These are phyloP conservation scores for Clonostachys byssicola DNA, from an alignment of 2,329 filamentous ascomycete genomes.

Conservation along the genomic window DNA sequence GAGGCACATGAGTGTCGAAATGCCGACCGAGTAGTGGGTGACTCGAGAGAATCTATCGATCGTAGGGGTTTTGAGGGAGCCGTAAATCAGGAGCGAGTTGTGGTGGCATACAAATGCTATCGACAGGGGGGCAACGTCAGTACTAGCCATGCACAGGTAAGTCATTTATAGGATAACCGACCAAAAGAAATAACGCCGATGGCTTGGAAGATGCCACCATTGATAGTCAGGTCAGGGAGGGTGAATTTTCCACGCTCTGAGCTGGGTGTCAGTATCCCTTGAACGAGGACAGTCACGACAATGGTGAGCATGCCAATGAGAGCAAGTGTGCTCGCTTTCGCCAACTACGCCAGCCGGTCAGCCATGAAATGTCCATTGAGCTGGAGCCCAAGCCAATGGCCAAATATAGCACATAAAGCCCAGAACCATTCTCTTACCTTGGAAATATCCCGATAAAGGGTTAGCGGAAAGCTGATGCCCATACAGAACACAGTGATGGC, in stretches of 20 bases:
- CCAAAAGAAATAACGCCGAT: conserved; percentile 98
- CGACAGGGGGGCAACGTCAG: neutral
- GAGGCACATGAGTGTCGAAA: conserved; percentile 90
- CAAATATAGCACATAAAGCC: neutral
- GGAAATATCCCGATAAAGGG: conserved; percentile 92
- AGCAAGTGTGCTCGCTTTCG: conserved; percentile 91
- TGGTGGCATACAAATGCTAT: conserved; percentile 72
- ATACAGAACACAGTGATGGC: conserved; percentile 87
- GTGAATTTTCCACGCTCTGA: conserved; percentile 70
- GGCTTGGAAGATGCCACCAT: conserved; percentile 86
- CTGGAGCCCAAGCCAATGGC: neutral
- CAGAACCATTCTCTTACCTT: conserved; percentile 58
- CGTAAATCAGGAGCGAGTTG: conserved; percentile 96
- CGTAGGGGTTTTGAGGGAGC: conserved; percentile 87
- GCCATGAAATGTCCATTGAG: too few relatives aligned
- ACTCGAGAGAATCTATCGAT: conserved; percentile 92
- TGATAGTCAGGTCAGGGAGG: conserved; percentile 70
- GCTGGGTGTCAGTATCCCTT: conserved; percentile 70
- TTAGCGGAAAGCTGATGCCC: conserved; percentile 84
- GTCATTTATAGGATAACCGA: conserved; percentile 31
- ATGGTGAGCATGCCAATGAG: conserved; percentile 92
- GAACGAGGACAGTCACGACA: conserved; percentile 79
- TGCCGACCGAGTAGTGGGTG: conserved; percentile 86
- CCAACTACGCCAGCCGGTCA: conserved; percentile 53
- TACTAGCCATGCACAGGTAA: neutral